Conservation (phyloP, 2,329 filamentous ascomycete species). For the Colletotrichum australisinense region DNA sequence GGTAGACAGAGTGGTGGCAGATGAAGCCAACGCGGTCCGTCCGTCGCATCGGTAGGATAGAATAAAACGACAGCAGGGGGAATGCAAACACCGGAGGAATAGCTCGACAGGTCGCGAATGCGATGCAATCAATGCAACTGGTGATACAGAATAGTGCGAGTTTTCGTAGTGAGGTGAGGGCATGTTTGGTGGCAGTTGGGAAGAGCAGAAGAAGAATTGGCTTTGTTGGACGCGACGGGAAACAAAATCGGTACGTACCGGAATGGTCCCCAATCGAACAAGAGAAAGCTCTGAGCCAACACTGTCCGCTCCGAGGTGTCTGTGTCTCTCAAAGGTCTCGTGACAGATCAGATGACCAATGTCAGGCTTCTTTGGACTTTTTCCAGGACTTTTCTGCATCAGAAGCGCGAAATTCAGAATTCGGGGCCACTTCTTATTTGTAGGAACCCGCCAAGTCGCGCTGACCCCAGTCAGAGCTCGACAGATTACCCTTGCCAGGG, state of each 20-base stretch:
- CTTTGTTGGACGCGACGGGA: conserved; percentile 9
- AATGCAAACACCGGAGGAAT: background rate
- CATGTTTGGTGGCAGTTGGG: background rate
- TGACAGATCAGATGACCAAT: conserved; percentile 36
- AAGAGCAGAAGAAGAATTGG: background rate
- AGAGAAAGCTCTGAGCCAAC: background rate
- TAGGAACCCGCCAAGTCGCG: conserved; percentile 46
- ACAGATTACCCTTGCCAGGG: conserved; percentile 29
- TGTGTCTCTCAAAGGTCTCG: conserved; percentile 18
- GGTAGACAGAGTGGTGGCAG: background rate
- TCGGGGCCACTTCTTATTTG: conserved; percentile 57
- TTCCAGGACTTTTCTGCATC: conserved; percentile 34
- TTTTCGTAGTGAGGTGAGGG: background rate
- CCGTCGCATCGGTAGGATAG: background rate
- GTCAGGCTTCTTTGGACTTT: conserved; percentile 29
- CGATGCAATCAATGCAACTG: background rate
- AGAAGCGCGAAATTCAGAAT: conserved; percentile 48
- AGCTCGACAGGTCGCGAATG: background rate
- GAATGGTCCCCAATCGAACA: background rate
- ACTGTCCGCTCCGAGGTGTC: conserved; percentile 16
- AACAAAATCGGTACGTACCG: conserved; percentile 35
- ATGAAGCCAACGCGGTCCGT: conserved; percentile 3
- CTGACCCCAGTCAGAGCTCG: conserved; percentile 25
- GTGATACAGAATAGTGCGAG: no score
- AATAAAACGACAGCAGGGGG: background rate